A percentile compares a stretch with the other conserved stretches of the same genome.
Conservation (phyloP, 345 rosid genomes). For the Citrus mangshanensis region DNA sequence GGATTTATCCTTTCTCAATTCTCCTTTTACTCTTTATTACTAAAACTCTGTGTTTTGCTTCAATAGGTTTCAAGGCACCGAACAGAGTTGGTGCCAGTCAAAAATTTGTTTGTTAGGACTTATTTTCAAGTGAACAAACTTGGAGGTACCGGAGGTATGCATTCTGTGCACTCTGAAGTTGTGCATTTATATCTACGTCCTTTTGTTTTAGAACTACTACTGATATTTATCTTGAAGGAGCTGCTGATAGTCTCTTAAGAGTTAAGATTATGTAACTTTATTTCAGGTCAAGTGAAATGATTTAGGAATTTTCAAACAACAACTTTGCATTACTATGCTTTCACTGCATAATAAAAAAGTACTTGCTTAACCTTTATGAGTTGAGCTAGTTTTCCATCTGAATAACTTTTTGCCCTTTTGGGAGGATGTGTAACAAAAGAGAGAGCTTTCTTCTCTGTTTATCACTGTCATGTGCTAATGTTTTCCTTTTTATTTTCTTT, state of each 20-base stretch:
- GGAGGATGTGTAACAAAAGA: no score
- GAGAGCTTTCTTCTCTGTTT: not conserved
- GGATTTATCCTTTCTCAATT: not conserved
- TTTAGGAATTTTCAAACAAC: not conserved
- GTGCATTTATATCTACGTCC: not conserved
- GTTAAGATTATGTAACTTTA: not conserved
- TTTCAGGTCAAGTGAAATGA: not conserved
- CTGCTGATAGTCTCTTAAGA: not conserved
- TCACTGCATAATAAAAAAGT: not conserved
- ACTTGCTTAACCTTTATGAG: not conserved
- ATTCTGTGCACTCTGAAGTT: not conserved
- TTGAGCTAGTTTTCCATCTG: not conserved
- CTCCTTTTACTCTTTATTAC: not conserved
- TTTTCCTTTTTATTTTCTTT: conserved; percentile 10
- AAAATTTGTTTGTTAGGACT: conserved; percentile 39
- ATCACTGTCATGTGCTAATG: not conserved
- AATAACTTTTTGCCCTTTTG: not conserved
- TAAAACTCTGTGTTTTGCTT: not conserved
- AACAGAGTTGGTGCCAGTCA: conserved; percentile 40
- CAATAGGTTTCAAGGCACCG: conserved; percentile 55
- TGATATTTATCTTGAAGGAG: not conserved
- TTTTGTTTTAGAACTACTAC: not conserved
- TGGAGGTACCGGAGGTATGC: conserved; percentile 44
- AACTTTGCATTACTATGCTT: not conserved
- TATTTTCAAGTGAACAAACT: conserved; percentile 36